Percentiles rank a stretch among this genome's conserved stretches.
Evolutionary conservation across 2,329 filamentous ascomycete genomes (phyloP).

Genomic region (Cryphonectria japonica): DNA sequence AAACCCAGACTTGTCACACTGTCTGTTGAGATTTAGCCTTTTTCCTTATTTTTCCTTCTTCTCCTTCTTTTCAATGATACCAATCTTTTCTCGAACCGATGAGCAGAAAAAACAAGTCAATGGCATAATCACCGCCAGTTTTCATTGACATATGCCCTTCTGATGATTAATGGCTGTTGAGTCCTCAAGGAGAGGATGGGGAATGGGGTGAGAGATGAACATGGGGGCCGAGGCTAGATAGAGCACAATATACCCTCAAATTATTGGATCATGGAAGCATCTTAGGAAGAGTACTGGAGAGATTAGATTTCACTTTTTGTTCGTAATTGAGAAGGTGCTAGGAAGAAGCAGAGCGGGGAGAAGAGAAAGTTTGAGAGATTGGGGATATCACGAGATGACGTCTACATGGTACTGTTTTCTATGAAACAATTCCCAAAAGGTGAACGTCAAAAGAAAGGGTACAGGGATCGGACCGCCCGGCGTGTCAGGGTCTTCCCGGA

Average conservation of each 20-base stretch:
- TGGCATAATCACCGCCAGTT: background rate
- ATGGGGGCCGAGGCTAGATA: background rate
- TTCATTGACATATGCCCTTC: background rate
- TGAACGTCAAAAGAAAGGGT: background rate
- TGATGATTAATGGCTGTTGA: background rate
- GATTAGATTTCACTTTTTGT: background rate
- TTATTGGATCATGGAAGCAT: background rate
- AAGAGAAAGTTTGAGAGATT: background rate
- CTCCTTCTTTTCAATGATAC: constrained; percentile 16
- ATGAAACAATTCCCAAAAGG: background rate
- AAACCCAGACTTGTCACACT: background rate
- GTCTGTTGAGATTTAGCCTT: background rate
- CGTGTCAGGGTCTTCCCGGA: background rate
- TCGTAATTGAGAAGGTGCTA: background rate
- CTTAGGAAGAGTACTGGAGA: background rate
- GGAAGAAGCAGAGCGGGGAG: background rate
- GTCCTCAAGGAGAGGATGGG: background rate
- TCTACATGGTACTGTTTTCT: background rate
- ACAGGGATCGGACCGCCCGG: constrained; percentile 15
- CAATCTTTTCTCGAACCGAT: constrained; percentile 4
- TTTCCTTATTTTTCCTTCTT: background rate
- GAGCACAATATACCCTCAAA: background rate
- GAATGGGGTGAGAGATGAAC: background rate
- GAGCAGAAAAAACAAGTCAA: background rate
- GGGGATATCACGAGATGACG: background rate